Evolutionary conservation across 768 basidiomycete genomes (phyloP).

Genomic region (Panaeolus cyanescens): DNA sequence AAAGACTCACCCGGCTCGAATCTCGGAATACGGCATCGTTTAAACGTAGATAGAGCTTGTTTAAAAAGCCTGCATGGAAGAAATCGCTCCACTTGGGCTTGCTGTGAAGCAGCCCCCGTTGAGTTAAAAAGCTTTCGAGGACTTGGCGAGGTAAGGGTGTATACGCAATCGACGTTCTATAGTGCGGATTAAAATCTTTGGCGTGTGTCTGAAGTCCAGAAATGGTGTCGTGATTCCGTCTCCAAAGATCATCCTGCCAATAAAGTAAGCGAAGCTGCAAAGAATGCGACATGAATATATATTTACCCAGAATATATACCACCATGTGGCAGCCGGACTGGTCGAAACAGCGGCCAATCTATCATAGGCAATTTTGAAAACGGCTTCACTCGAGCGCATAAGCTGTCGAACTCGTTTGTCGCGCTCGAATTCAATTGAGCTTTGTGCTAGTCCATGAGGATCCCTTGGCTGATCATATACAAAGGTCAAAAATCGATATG

Average conservation of each 20-base stretch:
- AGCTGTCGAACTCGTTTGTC: conserved; percentile 59
- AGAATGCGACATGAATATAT: neutral
- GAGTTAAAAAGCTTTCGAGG: conserved; percentile 63
- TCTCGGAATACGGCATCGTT: conserved; percentile 66
- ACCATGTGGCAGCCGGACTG: conserved; percentile 62
- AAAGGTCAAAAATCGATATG: conserved; percentile 61
- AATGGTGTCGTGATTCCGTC: conserved; percentile 65
- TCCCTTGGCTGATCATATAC: conserved; percentile 61
- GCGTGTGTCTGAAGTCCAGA: conserved; percentile 46
- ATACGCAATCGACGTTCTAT: conserved; percentile 72
- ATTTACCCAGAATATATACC: conserved; percentile 79
- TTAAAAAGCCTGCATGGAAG: conserved; percentile 67
- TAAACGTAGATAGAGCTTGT: conserved; percentile 71
- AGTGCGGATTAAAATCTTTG: conserved; percentile 71
- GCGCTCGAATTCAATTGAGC: conserved; percentile 47
- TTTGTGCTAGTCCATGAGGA: conserved; percentile 43
- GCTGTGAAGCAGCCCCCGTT: conserved; percentile 58
- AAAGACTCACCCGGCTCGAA: conserved; percentile 47
- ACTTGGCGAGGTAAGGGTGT: conserved; percentile 64
- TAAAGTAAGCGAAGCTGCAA: conserved; percentile 2
- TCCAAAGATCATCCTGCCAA: conserved; percentile 72
- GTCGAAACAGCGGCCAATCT: conserved; percentile 51
- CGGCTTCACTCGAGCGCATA: conserved; percentile 43
- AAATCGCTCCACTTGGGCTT: conserved; percentile 45
- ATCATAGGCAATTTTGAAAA: conserved; percentile 52